Evolutionary conservation across 1,284 basidiomycete genomes (phyloP).

Genomic region (Boletellus sp.): DNA sequence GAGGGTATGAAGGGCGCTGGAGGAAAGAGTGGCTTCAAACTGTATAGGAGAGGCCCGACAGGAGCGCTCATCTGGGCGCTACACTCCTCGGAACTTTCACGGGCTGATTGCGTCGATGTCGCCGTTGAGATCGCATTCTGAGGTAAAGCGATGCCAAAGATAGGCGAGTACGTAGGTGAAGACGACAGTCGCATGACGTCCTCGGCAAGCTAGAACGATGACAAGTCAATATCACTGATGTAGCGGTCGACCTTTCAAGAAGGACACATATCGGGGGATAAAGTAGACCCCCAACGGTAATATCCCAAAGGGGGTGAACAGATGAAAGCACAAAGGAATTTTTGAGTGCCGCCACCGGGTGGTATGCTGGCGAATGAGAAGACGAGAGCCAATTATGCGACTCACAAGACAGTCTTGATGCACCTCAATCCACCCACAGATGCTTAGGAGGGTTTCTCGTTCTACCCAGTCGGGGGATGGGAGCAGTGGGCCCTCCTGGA

Average conservation of each 20-base stretch:
- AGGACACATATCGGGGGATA: conserved; percentile 8
- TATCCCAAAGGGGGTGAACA: background rate
- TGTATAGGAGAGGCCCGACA: conserved; percentile 41
- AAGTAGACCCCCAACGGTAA: conserved; percentile 6
- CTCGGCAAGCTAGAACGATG: conserved; percentile 43
- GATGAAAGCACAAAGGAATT: conserved; percentile 4
- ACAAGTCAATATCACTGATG: conserved; percentile 17
- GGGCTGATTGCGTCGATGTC: conserved; percentile 13
- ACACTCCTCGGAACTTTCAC: conserved; percentile 24
- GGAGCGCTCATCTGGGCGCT: conserved; percentile 33
- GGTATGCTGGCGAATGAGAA: background rate
- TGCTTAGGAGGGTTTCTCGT: conserved; percentile 62
- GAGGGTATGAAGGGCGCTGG: conserved; percentile 75
- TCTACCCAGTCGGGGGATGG: conserved; percentile 75
- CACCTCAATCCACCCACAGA: conserved; percentile 71
- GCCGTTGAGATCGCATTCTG: conserved; percentile 20
- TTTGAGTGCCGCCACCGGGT: background rate
- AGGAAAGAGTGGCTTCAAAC: conserved; percentile 58
- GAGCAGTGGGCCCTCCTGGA: conserved; percentile 63
- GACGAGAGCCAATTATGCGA: conserved; percentile 16
- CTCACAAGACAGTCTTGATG: conserved; percentile 65
- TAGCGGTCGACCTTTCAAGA: conserved; percentile 2
- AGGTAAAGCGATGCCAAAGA: conserved; percentile 50
- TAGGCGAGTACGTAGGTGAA: conserved; percentile 49
- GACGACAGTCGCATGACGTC: conserved; percentile 42